Base-by-base conservation (phyloP, 306 rosid genomes). In the Arachis stenosperma region DNA sequence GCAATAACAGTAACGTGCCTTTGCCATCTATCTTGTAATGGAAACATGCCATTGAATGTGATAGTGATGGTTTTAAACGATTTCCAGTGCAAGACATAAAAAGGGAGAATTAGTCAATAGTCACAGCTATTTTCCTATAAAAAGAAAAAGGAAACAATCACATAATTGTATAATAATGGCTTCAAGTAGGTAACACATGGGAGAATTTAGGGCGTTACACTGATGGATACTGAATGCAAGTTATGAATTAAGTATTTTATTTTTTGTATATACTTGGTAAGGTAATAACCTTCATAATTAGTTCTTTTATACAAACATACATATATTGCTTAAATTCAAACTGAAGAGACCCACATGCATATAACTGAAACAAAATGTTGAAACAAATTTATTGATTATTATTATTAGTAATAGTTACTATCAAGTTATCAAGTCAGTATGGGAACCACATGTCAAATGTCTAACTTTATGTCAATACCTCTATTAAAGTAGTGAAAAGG, bases 21-120 rank as follows among this genome's bases (percentile, higher is more conserved):
- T 58, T 44, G 65, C 76, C 83, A 65, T 52, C 74, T 14, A 82
- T 44, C 57, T 59, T 29, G 75, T 69, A 15, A 29, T 73, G 4
- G 82, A 80, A 80, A 77, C 80, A 59, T 37, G 61, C 15, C 73
- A 69, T 80, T 84, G 11, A 84, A 58, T 69, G 78, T n/a, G 82
- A 80, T 37, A 5, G 53, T 37, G 80, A 84, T 66, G 37, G 75
- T 43, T 76, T 64, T 43, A 39, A 73, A 53, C 58, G 3, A 7
- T 66, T 75, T 44, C 60, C 69, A 6, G 47, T 58, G 4, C 9
- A 62, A 62, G 60, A 39, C 58, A 67, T 37, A 11, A 22, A 29
- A 47, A 51, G 44, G 13, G 78, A 62, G 81, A 75, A 71, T 71
- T 67, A 58, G 76, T 83, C 77, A 77, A 71, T 3, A 56, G 22